Evolutionary conservation across 352 stramenopile species (phyloP), one percentile per base, ranked within the genome.

Genomic region (Aphanomyces stellatus): DNA sequence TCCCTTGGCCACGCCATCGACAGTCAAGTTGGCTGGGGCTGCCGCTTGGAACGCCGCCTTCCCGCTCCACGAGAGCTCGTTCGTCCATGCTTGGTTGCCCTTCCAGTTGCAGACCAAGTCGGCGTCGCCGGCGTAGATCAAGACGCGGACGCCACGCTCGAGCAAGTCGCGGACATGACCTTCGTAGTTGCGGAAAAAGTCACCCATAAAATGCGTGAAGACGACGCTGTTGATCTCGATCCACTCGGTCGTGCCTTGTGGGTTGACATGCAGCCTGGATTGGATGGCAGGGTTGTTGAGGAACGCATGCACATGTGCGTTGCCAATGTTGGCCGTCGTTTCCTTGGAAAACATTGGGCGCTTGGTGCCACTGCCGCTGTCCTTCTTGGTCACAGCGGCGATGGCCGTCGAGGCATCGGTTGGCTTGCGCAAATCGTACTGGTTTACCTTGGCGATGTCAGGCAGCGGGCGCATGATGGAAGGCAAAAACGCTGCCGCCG

Each of bases 91-190:
- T 15, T 46, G 37, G 46, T 62, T 69, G 24, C 62, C 62, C 48
- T 62, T 60, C 62, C 62, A 69, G 62, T 96, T 95, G 69, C 88
- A 96, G 43, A 96, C 89, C 27, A 96, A 69, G 73, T 96, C 88
- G 67, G 80, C 78, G 31, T 94, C 76, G 24, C 88, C 88, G 76
- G 91, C 91, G 81, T 90, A 96, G 73, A 96, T 91, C 15, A 96
- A 68, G 48, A 92, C 71, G 19, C 71, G 71, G 27, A 83, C 65
- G 57, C 75, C 70, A 64, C 72, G 69, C 51, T 88, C 77, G 22
- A 96, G 76, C n/a, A 95, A 43, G 56, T 68, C 46, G n/a, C 78
- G 69, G 15, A 96, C 49, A 85, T 76, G 91, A 75, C 66, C 86
- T 67, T 48, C 67, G 48, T 24, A 95, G 74, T 61, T 86, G 80